These are phyloP conservation scores for Vitis cinerea DNA, from an alignment of 164 flowering plant genomes.

Conservation along the genomic window DNA sequence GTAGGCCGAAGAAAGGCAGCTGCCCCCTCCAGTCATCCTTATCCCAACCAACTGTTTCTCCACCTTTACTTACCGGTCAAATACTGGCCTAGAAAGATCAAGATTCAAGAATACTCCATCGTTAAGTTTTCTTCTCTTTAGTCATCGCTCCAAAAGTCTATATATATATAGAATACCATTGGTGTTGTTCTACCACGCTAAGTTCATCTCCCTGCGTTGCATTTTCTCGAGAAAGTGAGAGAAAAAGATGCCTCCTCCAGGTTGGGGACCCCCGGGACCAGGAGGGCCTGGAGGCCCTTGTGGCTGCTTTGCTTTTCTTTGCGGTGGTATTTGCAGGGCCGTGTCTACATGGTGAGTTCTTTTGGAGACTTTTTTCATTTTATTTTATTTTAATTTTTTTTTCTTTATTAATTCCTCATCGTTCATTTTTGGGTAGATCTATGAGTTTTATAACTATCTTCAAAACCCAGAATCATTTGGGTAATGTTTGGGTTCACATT, in stretches of 20 bases:
- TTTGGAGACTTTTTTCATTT: background rate
- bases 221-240: constrained; percentile 1
- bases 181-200: background rate
- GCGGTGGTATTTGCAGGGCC: constrained; percentile 24
- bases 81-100: background rate
- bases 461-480: too few species aligned
- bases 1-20: background rate
- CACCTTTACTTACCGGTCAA: too few species aligned
- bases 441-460: too few species aligned
- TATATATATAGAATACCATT: background rate
- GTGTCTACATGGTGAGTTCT: constrained; percentile 28
- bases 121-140: background rate
- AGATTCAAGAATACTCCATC: background rate
- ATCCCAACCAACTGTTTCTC: background rate
- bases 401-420: too few species aligned
- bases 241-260: constrained; percentile 24
- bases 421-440: too few species aligned
- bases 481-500: too few species aligned
- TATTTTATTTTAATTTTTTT: background rate
- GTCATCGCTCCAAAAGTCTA: background rate
- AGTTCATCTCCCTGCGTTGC: background rate
- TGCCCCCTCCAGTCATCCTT: background rate
- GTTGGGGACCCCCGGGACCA: constrained; percentile 28
- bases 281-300: constrained; percentile 28
- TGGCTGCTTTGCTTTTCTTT: constrained; percentile 24